Conservation (phyloP, 2,329 filamentous ascomycete species). For the Venturia carpophila region DNA sequence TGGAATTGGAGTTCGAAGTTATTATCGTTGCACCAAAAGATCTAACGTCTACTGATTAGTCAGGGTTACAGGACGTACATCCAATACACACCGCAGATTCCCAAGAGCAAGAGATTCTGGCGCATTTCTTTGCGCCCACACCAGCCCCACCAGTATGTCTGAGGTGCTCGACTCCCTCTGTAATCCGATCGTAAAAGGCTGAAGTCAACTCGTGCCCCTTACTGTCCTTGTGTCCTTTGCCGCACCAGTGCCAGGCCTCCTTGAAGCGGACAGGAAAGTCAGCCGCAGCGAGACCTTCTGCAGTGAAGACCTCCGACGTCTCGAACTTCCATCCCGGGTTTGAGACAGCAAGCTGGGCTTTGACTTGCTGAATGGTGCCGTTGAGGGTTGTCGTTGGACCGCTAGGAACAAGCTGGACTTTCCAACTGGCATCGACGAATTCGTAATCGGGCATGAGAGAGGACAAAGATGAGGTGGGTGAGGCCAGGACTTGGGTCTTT, state of each 20-base stretch:
- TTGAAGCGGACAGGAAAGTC: neutral
- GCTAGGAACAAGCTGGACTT: neutral
- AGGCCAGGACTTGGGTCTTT: neutral
- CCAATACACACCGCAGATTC: neutral
- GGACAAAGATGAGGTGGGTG: neutral
- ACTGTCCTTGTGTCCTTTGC: neutral
- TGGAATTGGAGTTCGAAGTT: neutral
- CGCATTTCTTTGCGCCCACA: neutral
- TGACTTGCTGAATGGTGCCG: neutral
- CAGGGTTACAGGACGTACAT: neutral
- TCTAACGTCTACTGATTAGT: neutral
- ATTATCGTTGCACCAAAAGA: constrained; percentile 1
- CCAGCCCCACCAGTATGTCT: neutral
- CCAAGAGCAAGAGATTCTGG: neutral
- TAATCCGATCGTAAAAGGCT: neutral
- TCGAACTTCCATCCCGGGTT: neutral
- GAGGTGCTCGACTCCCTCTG: neutral
- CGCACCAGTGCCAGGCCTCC: neutral
- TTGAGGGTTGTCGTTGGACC: neutral
- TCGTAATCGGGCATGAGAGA: neutral
- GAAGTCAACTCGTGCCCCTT: neutral
- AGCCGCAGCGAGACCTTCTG: neutral
- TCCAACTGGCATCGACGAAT: neutral
- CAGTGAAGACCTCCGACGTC: neutral
- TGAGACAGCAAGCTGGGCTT: neutral